Percentiles rank a stretch among this genome's conserved stretches.
Evolutionary conservation across 495 filamentous ascomycete species (phyloP).

Genomic region (Xylaria flabelliformis): DNA sequence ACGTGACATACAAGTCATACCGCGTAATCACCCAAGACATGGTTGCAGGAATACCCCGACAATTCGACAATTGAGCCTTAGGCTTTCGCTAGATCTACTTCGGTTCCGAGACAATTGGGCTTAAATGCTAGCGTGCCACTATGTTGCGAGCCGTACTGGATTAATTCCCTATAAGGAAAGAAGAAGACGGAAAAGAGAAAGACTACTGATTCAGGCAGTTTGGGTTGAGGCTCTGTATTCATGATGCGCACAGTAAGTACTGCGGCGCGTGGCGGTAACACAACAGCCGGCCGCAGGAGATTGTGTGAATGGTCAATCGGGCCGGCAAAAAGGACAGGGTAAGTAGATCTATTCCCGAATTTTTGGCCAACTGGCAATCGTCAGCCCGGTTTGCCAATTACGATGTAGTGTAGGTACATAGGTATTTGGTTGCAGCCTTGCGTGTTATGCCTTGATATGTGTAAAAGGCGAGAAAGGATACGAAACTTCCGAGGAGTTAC

Average conservation of each 20-base stretch:
- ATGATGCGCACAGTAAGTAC: neutral
- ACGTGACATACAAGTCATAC: constrained; percentile 22
- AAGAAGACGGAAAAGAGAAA: neutral
- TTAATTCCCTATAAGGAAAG: neutral
- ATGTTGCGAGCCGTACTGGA: neutral
- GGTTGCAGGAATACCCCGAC: constrained; percentile 5
- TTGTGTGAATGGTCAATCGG: constrained; percentile 1
- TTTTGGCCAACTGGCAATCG: neutral
- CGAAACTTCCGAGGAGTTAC: neutral
- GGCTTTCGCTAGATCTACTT: neutral
- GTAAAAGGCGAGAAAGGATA: neutral
- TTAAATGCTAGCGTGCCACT: neutral
- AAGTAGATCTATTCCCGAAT: constrained; percentile 3
- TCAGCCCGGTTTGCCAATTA: neutral
- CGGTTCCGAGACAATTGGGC: neutral
- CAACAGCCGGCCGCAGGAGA: constrained; percentile 1
- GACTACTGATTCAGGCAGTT: neutral
- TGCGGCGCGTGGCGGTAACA: neutral
- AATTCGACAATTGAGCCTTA: neutral
- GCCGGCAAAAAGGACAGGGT: constrained; percentile 3
- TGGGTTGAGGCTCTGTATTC: constrained; percentile 13
- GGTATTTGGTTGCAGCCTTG: constrained; percentile 8
- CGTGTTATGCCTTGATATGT: neutral
- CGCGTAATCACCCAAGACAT: constrained; percentile 11
- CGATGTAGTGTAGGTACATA: neutral